phyloP scores from a whole-genome alignment of 1,284 basidiomycete genomes.

The Trichosporon sp. region DNA sequence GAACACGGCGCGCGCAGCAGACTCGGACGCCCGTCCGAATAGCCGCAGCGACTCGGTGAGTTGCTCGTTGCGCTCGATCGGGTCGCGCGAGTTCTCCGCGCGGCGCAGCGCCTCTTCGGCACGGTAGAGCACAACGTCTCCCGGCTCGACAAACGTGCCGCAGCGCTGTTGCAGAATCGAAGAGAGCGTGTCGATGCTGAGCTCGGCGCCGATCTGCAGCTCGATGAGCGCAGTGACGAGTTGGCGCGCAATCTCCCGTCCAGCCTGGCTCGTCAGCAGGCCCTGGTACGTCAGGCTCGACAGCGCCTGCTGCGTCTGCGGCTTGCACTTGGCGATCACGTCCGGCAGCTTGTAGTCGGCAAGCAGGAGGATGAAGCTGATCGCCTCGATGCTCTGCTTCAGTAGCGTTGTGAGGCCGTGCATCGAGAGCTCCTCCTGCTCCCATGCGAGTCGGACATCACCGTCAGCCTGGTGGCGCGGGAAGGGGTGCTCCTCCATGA shows the following conservation, averaged over 20 bases:
- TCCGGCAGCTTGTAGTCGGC: slow-evolving; percentile 88
- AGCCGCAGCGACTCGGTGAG: slow-evolving; percentile 76
- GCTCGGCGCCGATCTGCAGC: slow-evolving; percentile 92
- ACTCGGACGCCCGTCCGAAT: slow-evolving; percentile 64
- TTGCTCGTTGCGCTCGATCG: slow-evolving; percentile 64
- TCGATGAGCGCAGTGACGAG: slow-evolving; percentile 94
- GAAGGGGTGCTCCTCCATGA: slow-evolving; percentile 53
- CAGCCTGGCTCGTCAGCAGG: slow-evolving; percentile 73
- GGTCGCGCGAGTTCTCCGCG: slow-evolving; percentile 73
- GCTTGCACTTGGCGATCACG: slow-evolving; percentile 53
- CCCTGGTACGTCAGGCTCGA: slow-evolving; percentile 71
- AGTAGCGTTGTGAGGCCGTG: slow-evolving; percentile 55
- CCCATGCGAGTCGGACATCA: slow-evolving; percentile 43
- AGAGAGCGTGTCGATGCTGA: slow-evolving; percentile 91
- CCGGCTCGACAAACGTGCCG: slow-evolving; percentile 94
- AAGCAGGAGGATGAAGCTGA: slow-evolving; percentile 86
- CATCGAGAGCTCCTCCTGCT: slow-evolving; percentile 41
- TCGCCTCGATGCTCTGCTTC: slow-evolving; percentile 77
- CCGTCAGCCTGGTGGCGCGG: slow-evolving; percentile 39
- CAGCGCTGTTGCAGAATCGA: slow-evolving; percentile 90
- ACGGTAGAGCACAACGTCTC: slow-evolving; percentile 91
- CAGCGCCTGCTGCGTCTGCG: slow-evolving; percentile 62
- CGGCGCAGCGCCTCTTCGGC: slow-evolving; percentile 80
- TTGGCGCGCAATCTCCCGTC: slow-evolving; percentile 75
- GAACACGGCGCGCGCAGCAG: slow-evolving; percentile 70